Evolutionary conservation across 352 stramenopile genomes (phyloP), one percentile per base, ranked within the genome.

Genomic region (Phytophthora citrophthora): DNA sequence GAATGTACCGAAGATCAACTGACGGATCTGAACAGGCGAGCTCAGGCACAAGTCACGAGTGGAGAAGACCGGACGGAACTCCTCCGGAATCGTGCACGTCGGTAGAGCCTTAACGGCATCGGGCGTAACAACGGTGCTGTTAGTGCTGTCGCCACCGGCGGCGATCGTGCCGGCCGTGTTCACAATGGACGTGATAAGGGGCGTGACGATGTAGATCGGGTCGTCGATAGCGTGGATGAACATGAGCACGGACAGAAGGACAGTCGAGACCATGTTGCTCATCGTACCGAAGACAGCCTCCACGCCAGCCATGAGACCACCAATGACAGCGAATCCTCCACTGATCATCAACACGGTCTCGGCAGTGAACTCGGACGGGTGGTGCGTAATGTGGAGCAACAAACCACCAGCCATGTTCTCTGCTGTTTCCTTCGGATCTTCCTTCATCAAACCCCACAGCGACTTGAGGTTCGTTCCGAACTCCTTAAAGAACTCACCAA

Each of bases 161-260:
- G 18, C 40, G 12, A 70, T 13, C 3, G 34, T 46, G 16, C 36
- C 51, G 2, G 60, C 47, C 15, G 59, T 61, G 27, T 70, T 43
- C 4, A 73, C 52, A 36, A 73, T 61, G 4, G 59, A 68, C 5
- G 46, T 69, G 47, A 73, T 27, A 9, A 73, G 60, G 1, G 65
- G 65, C 2, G 65, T 73, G 24, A 73, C 59, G 20, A 72, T 67
- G 16, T 60, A 68, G 38, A 72, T 64, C 27, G 64, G 64, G 31
- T 73, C 58, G 39, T 73, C 64, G 23, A 73, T 65, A 4, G 54
- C 50, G 41, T 73, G 64, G 18, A 73, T 64, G 23, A 73, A 73
- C 46, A 73, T 55, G 2, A 73, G 53, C 15, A 68, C 64, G 5
- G 58, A 65, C 31, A 73, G 27, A 9, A 73, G 40, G 0, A 63